Evolutionary conservation across 306 rosid genomes (phyloP).

Genomic region (Hippophae gyantsensis): DNA sequence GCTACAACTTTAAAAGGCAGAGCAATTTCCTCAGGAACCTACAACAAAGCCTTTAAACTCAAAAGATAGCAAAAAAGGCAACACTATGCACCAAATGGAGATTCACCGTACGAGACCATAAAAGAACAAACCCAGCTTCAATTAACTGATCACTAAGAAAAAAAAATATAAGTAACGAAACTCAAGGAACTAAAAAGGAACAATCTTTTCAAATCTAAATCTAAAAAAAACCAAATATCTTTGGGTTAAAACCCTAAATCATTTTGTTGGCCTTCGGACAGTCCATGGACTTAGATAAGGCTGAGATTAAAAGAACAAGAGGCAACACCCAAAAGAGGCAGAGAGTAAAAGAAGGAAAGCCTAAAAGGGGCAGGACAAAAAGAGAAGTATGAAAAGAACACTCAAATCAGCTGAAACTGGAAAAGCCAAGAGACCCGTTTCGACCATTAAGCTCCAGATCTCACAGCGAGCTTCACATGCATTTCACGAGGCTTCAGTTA

Average conservation of each 20-base stretch:
- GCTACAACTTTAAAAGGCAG: slow-evolving; percentile 8
- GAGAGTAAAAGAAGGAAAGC: too few species aligned
- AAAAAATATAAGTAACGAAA: slow-evolving; percentile 10
- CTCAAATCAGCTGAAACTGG: slow-evolving; percentile 62
- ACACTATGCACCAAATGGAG: slow-evolving; percentile 18
- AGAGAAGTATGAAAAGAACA: background rate
- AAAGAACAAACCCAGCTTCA: slow-evolving; percentile 17
- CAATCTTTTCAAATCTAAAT: slow-evolving; percentile 23
- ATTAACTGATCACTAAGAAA: slow-evolving; percentile 8
- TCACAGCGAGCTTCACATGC: slow-evolving; percentile 69
- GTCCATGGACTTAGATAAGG: too few species aligned
- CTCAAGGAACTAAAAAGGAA: slow-evolving; percentile 12
- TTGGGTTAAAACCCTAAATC: background rate
- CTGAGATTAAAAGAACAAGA: too few species aligned
- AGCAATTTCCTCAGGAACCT: slow-evolving; percentile 17
- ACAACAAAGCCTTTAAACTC: slow-evolving; percentile 10
- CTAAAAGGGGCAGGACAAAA: too few species aligned
- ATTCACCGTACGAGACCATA: slow-evolving; percentile 8
- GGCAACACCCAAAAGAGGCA: too few species aligned
- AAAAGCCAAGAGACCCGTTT: slow-evolving; percentile 34
- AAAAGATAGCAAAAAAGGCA: slow-evolving; percentile 18
- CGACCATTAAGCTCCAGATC: slow-evolving; percentile 61
- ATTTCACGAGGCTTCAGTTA: slow-evolving; percentile 50
- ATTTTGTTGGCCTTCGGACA: too few species aligned
- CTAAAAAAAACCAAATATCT: slow-evolving; percentile 4